phyloP scores from a whole-genome alignment of 1,284 basidiomycete genomes.

The Puccinia hordei region DNA sequence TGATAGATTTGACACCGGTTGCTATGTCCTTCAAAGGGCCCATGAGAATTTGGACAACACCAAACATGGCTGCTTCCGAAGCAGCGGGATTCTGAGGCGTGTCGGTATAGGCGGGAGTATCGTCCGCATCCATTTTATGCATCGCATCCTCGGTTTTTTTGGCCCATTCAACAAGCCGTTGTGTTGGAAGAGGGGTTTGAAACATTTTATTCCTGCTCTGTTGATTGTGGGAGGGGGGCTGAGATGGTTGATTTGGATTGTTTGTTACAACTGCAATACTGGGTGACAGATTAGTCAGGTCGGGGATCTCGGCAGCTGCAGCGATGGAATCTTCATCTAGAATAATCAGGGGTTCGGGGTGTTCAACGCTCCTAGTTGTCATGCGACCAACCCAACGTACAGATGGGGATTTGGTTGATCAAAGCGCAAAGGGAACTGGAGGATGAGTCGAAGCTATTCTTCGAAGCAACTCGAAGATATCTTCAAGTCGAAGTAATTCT shows the following conservation, averaged over 20 bases:
- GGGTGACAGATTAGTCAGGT: background rate
- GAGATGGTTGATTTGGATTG: no score
- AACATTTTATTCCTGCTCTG: background rate
- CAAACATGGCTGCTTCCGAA: background rate
- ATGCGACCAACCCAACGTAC: no score
- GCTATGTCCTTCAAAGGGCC: background rate
- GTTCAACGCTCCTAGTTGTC: background rate
- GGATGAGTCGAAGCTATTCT: no score
- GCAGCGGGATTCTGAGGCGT: background rate
- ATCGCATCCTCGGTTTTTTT: background rate
- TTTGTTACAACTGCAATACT: no score
- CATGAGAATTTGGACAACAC: background rate
- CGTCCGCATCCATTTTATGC: constrained; percentile 8
- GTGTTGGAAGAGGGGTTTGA: background rate
- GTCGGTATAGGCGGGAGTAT: background rate
- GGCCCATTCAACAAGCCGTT: background rate
- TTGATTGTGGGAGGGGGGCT: background rate
- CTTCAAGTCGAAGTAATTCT: no score
- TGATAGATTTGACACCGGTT: background rate
- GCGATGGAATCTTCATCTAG: background rate
- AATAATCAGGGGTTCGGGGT: background rate
- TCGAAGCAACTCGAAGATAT: no score
- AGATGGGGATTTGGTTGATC: no score
- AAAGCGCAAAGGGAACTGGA: no score
- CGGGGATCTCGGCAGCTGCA: background rate